Conservation (phyloP, 345 rosid genomes). For the Trapa bicornis region DNA sequence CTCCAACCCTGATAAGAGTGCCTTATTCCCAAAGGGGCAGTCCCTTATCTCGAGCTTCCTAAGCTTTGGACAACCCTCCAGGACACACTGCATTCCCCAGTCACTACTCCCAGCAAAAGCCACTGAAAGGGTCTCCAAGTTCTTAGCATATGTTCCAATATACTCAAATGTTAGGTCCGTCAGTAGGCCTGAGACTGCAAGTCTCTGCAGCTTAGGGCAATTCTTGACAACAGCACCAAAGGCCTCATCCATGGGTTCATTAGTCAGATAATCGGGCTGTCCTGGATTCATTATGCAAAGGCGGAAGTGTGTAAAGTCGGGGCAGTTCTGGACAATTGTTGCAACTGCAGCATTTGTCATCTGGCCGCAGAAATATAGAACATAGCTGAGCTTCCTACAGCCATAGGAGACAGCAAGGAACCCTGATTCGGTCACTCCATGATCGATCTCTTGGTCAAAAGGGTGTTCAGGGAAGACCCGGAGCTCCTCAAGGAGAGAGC, state of each 20-base stretch:
- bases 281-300: slow-evolving; percentile 64
- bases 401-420: slow-evolving; percentile 50
- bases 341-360: slow-evolving; percentile 70
- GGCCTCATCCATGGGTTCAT: slow-evolving; percentile 61
- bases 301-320: slow-evolving; percentile 58
- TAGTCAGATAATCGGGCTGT: slow-evolving; percentile 48
- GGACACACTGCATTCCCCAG: slow-evolving; percentile 52
- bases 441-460: slow-evolving; percentile 35
- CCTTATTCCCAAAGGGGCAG: slow-evolving; percentile 56
- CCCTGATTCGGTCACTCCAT: slow-evolving; percentile 52
- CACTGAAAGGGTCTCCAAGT: slow-evolving; percentile 58
- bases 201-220: slow-evolving; percentile 55
- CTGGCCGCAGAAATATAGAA: slow-evolving; percentile 56
- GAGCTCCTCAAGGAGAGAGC: slow-evolving; percentile 55
- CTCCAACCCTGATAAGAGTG: slow-evolving; percentile 54
- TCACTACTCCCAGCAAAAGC: slow-evolving; percentile 72
- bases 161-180: slow-evolving; percentile 54
- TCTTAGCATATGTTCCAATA: slow-evolving; percentile 53
- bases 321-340: slow-evolving; percentile 53
- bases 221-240: slow-evolving; percentile 61
- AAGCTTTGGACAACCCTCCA: slow-evolving; percentile 48
- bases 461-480: slow-evolving; percentile 65
- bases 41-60: slow-evolving; percentile 69
- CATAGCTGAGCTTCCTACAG: slow-evolving; percentile 47
- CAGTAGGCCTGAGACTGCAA: slow-evolving; percentile 50